Conservation (phyloP, 1,284 basidiomycete species). For the Ceratorhiza oryzae-sativae region DNA sequence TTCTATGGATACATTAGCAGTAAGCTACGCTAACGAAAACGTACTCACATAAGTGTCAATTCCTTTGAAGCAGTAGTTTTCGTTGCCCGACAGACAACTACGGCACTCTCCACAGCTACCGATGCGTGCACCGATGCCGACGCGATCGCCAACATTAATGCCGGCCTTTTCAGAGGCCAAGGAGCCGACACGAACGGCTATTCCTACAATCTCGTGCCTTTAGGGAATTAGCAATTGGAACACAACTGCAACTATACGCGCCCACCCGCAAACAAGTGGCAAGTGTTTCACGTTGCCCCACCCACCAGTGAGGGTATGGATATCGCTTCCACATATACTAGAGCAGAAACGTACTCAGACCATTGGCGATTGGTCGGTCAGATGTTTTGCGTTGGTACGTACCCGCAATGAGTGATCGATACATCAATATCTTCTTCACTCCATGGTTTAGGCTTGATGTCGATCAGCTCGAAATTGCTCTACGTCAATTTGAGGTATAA, state of each 20-base stretch:
- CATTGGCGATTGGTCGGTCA: not conserved
- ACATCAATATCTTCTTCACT: constrained; percentile 53
- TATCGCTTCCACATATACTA: constrained; percentile 59
- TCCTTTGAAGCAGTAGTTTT: constrained; percentile 59
- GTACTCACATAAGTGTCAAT: constrained; percentile 51
- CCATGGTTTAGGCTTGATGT: constrained; percentile 50
- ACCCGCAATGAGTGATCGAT: constrained; percentile 51
- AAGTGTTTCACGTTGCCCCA: constrained; percentile 56
- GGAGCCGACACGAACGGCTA: constrained; percentile 60
- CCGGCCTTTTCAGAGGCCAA: constrained; percentile 55
- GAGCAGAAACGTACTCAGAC: constrained; percentile 5
- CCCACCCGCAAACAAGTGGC: constrained; percentile 55
- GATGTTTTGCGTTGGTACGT: not conserved
- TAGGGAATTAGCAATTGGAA: not conserved
- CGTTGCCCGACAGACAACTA: constrained; percentile 62
- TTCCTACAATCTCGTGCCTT: constrained; percentile 70
- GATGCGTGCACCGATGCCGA: constrained; percentile 69
- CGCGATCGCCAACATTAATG: constrained; percentile 68
- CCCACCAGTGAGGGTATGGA: constrained; percentile 60
- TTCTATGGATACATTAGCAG: constrained; percentile 51
- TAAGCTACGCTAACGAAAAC: constrained; percentile 51
- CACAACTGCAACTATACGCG: not conserved
- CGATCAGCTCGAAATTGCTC: constrained; percentile 55
- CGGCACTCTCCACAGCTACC: constrained; percentile 61
- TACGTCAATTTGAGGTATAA: constrained; percentile 44